Base-by-base conservation (phyloP, 768 basidiomycete genomes). In the Suillus clintonianus region DNA sequence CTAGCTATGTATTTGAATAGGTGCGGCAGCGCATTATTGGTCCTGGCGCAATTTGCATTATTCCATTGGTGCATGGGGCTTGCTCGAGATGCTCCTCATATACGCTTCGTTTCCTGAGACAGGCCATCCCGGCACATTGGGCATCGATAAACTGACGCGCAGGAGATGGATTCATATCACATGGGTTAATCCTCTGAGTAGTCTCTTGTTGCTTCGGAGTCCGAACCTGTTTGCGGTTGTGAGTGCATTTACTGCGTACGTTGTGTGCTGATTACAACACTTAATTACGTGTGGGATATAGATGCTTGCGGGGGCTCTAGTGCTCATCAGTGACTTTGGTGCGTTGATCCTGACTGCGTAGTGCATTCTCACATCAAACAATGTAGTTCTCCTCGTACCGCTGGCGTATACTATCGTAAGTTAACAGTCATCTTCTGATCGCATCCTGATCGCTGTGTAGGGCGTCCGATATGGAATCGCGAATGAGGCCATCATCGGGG, bases 391-490 rank as follows among this genome's bases (percentile, higher is more conserved):
- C 2, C 70, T 90, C 56, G 71, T 88, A 14, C 90, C 90, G 0
- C 74, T 92, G 7, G 81, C 88, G 0, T 89, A 86, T 65, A 91
- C 89, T 0, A 79, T 91, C 34, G 90, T 90, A 65, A 65, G 86
- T 9, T 13, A 30, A 19, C 10, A 9, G 56, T 47, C 7, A 4
- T 15, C 22, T 34, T 30, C 8, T 4, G n/a, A 30, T 27, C 8
- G 5, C 39, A 41, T 13, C 19, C 47, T 60, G 47, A 54, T 50
- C 5, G 41, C 4, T 22, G 32, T 15, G 8, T 64, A 91, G 89
- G 90, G 87, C 5, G 76, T 72, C n/a, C 71, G 65, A 32, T 76
- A 75, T 43, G 70, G 68, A 36, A 68, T 76, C 22, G 8, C 51
- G 9, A 65, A 62, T 22, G 73, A 71, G 22, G 67, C 60, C 0